phyloP scores from a whole-genome alignment of 2,329 filamentous ascomycete species.

The Cladosporium halotolerans region DNA sequence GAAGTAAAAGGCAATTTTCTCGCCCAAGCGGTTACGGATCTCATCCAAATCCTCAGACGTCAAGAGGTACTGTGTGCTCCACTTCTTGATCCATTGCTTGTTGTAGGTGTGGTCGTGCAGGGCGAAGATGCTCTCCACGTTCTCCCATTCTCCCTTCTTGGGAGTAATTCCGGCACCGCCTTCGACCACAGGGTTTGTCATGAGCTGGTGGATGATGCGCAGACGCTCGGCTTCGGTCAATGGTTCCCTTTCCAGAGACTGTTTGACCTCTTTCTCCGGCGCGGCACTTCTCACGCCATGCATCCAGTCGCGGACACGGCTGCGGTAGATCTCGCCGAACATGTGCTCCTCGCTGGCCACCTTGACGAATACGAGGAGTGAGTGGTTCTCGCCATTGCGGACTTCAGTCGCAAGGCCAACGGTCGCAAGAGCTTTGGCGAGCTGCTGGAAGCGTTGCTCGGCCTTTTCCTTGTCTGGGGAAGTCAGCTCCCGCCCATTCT shows the following conservation, averaged over 20 bases:
- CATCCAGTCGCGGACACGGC: conserved; percentile 85
- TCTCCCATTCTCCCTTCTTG: conserved; percentile 45
- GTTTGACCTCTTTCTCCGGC: conserved; percentile 65
- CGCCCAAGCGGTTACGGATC: conserved; percentile 45
- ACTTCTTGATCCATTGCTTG: conserved; percentile 49
- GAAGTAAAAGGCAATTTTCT: conserved; percentile 85
- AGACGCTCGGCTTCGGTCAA: conserved; percentile 83
- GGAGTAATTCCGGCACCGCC: conserved; percentile 47
- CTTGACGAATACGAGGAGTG: conserved; percentile 76
- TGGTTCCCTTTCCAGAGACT: conserved; percentile 64
- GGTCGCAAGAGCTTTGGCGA: conserved; percentile 66
- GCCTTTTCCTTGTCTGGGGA: conserved; percentile 60
- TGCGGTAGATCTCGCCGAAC: conserved; percentile 71
- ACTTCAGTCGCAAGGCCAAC: conserved; percentile 87
- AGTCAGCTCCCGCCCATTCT: too few relatives aligned
- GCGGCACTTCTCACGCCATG: conserved; percentile 75
- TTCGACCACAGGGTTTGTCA: conserved; percentile 42
- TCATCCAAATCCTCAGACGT: conserved; percentile 45
- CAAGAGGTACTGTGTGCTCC: conserved; percentile 42
- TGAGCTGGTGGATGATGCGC: conserved; percentile 77
- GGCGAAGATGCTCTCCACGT: conserved; percentile 44
- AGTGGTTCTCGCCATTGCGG: conserved; percentile 67
- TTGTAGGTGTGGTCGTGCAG: conserved; percentile 47
- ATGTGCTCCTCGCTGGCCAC: conserved; percentile 71
- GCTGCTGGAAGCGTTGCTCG: conserved; percentile 67